A percentile compares a stretch with the other conserved stretches of the same genome.
Conservation (phyloP, 23 red algal genomes). For the Chondrus crispus region DNA sequence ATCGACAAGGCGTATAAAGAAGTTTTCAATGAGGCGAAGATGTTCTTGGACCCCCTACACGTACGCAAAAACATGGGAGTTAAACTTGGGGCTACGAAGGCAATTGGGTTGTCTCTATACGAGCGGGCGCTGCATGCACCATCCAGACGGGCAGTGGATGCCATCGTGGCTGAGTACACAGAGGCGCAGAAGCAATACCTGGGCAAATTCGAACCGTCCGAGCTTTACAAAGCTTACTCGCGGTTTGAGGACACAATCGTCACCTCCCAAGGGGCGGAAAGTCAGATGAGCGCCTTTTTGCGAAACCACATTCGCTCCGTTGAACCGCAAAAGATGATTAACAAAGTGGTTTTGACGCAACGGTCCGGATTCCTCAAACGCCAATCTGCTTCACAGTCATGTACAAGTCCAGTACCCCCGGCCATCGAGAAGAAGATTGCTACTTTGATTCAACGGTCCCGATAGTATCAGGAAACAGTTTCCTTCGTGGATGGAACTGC, state of each 20-base stretch:
- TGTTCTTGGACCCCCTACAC: constrained; percentile 37
- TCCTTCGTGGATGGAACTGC: neutral
- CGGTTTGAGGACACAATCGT: neutral
- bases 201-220: neutral
- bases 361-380: neutral
- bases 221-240: constrained; percentile 20
- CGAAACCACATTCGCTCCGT: constrained; percentile 20
- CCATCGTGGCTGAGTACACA: neutral
- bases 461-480: constrained; percentile 5
- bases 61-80: constrained; percentile 33
- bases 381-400: neutral
- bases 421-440: neutral
- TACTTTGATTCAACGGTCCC: neutral
- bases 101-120: neutral
- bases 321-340: constrained; percentile 32
- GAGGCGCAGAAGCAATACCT: neutral
- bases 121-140: neutral
- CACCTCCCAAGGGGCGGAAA: constrained; percentile 9
- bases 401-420: neutral
- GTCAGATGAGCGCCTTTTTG: constrained; percentile 1
- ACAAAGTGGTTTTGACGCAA: neutral
- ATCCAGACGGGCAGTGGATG: constrained; percentile 5
- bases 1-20: constrained; percentile 26
- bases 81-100: neutral
- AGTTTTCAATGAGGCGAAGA: constrained; percentile 10